Evolutionary conservation across 345 rosid genomes (phyloP).

Genomic region (Pugionium dolabratum): DNA sequence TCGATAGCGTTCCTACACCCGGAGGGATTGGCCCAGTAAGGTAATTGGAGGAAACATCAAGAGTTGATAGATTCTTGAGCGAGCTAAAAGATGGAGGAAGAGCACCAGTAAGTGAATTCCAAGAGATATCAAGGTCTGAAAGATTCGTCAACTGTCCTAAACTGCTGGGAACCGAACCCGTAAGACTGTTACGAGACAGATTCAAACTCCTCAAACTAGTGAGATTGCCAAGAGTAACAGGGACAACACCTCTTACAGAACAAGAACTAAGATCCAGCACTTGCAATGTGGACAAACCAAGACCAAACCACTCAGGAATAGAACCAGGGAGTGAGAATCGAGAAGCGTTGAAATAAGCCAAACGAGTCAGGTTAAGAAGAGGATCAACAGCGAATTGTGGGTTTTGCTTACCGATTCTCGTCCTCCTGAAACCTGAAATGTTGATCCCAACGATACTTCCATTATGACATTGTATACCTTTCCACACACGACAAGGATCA

Average conservation of each 20-base stretch:
- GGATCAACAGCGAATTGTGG: conserved; percentile 78
- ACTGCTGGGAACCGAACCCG: conserved; percentile 62
- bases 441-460: conserved; percentile 71
- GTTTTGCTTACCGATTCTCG: conserved; percentile 69
- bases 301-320: conserved; percentile 83
- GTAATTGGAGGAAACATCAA: conserved; percentile 76
- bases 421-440: conserved; percentile 86
- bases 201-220: conserved; percentile 59
- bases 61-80: conserved; percentile 54
- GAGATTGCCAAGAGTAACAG: conserved; percentile 67
- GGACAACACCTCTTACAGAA: conserved; percentile 59
- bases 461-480: conserved; percentile 61
- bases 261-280: conserved; percentile 90
- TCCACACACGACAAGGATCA: conserved; percentile 79
- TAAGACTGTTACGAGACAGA: conserved; percentile 60
- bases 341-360: conserved; percentile 79
- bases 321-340: conserved; percentile 69
- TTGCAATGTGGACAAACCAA: conserved; percentile 51
- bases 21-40: conserved; percentile 67
- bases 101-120: conserved; percentile 60
- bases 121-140: conserved; percentile 64
- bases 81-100: conserved; percentile 68
- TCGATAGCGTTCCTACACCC: conserved; percentile 52
- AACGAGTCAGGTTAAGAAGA: conserved; percentile 62
- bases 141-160: conserved; percentile 61